A percentile compares a stretch with the other conserved stretches of the same genome.
Conservation (phyloP, 805 yeast genomes). For the Yamadazyma laniorum region DNA sequence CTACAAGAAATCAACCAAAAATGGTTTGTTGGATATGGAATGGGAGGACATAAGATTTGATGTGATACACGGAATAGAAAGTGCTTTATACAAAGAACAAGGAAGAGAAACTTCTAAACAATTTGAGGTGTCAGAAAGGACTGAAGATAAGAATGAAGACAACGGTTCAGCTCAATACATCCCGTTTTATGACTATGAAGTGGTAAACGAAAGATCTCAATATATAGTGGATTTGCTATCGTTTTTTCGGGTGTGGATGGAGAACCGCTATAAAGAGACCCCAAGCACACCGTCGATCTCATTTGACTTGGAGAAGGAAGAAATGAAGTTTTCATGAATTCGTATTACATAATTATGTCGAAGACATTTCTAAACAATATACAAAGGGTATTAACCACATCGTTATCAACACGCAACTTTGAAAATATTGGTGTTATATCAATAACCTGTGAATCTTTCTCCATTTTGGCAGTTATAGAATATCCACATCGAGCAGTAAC, state of each 20-base stretch:
- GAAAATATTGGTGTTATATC: conserved; percentile 17
- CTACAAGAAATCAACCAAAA: conserved; percentile 33
- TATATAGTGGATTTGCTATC: conserved; percentile 14
- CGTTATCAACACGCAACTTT: conserved; percentile 23
- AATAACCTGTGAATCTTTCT: conserved; percentile 1
- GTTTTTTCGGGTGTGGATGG: conserved; percentile 6
- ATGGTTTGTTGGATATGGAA: conserved; percentile 39
- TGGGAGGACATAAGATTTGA: conserved; percentile 45
- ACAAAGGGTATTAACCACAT: conserved; percentile 23
- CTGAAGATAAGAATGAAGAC: background rate
- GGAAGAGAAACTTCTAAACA: conserved; percentile 1
- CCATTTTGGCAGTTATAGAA: conserved; percentile 5
- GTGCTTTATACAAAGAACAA: conserved; percentile 29
- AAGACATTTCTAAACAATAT: conserved; percentile 23
- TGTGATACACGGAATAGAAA: conserved; percentile 34
- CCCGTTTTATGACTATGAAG: conserved; percentile 35
- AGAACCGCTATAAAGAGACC: conserved; percentile 7
- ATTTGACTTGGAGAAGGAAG: conserved; percentile 30
- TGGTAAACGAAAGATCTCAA: conserved; percentile 28
- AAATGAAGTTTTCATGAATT: conserved; percentile 11
- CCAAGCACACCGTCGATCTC: conserved; percentile 1
- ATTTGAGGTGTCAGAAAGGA: background rate
- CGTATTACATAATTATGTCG: conserved; percentile 6
- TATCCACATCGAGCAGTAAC: conserved; percentile 26
- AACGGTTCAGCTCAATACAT: conserved; percentile 1